A percentile compares a stretch with the other conserved stretches of the same genome.
phyloP scores from a whole-genome alignment of 441 rosid species.

The Euphorbia celastroides region DNA sequence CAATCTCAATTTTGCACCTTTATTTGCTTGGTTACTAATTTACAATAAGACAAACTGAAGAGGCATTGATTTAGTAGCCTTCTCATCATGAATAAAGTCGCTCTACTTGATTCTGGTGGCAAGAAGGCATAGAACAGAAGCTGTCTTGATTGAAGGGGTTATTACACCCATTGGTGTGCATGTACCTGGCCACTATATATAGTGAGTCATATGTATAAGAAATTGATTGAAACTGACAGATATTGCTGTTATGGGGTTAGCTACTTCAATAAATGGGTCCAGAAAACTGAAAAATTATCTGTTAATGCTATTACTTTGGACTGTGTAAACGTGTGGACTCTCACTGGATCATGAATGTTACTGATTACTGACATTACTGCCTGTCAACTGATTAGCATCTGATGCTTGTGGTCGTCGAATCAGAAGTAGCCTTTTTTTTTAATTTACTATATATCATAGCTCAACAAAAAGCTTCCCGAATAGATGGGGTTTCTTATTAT shows the following conservation, averaged over 20 bases:
- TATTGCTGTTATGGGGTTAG: constrained; percentile 2
- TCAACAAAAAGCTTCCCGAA: neutral
- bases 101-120: neutral
- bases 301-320: neutral
- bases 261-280: neutral
- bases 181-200: neutral
- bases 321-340: neutral
- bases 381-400: neutral
- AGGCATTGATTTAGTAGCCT: constrained; percentile 1
- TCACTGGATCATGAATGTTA: neutral
- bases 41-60: neutral
- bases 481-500: neutral
- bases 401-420: neutral
- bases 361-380: neutral
- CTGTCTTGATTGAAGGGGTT: neutral
- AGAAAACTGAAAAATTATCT: neutral
- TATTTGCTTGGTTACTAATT: neutral
- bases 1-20: neutral
- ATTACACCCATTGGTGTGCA: neutral
- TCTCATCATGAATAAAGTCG: neutral
- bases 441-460: neutral
- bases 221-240: neutral
- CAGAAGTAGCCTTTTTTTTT: neutral
- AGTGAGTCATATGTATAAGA: neutral
- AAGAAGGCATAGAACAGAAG: neutral